A percentile compares a stretch with the other conserved stretches of the same genome.
These are phyloP conservation scores for Colletotrichum tropicale DNA, from an alignment of 2,329 filamentous ascomycete genomes.

Conservation along the genomic window DNA sequence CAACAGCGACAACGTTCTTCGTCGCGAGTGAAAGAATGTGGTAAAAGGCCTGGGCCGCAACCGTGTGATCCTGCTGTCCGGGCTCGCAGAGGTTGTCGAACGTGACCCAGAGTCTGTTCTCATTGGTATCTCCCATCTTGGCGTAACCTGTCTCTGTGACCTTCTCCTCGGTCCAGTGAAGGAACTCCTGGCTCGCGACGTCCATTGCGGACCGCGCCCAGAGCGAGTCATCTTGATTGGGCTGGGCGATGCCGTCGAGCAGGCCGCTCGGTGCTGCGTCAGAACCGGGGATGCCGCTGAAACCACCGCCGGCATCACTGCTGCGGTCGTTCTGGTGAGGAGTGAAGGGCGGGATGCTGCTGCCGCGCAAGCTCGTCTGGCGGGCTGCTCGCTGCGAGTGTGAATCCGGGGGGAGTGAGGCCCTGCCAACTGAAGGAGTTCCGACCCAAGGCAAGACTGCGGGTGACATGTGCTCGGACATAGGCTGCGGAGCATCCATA, in stretches of 20 bases:
- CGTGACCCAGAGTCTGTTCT: constrained; percentile 52
- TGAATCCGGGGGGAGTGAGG: not conserved
- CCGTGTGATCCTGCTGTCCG: constrained; percentile 53
- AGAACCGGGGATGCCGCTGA: constrained; percentile 29
- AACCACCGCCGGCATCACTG: constrained; percentile 32
- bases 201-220: constrained; percentile 44
- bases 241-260: constrained; percentile 16
- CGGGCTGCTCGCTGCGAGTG: constrained; percentile 19
- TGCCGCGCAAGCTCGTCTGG: constrained; percentile 39
- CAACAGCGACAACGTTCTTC: constrained; percentile 65
- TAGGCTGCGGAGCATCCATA: constrained; percentile 67
- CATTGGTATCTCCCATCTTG: constrained; percentile 31
- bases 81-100: constrained; percentile 76
- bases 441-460: constrained; percentile 60
- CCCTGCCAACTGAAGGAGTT: constrained; percentile 13
- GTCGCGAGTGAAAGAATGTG: constrained; percentile 75
- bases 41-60: constrained; percentile 78
- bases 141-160: constrained; percentile 34
- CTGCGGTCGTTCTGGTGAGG: constrained; percentile 49
- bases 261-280: constrained; percentile 25
- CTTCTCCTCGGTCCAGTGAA: constrained; percentile 44
- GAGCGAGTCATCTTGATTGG: constrained; percentile 30
- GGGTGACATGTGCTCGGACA: constrained; percentile 69
- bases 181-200: constrained; percentile 49
- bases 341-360: constrained; percentile 45